Evolutionary conservation across 73 alveolate genomes (phyloP).

Genomic region (Stentor coeruleus): DNA sequence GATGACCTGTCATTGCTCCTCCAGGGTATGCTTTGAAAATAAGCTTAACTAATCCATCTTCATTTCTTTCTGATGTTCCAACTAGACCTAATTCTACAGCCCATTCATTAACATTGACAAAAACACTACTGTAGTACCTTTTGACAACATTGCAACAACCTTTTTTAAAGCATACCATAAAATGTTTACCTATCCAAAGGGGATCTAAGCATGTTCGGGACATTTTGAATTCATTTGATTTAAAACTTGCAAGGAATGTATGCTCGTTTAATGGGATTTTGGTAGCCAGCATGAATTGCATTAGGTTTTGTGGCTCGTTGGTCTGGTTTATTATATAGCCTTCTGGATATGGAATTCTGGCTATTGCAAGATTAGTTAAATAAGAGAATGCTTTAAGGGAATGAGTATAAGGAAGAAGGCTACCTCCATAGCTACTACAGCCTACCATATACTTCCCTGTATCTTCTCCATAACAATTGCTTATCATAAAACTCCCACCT

Average conservation of each 20-base stretch:
- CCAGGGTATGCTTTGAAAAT: conserved; percentile 8
- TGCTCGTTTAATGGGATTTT: conserved; percentile 12
- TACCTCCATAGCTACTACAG: no score
- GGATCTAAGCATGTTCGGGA: not conserved
- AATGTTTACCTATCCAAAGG: conserved; percentile 13
- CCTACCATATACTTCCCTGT: no score
- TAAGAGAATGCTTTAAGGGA: not conserved
- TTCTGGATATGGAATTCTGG: not conserved
- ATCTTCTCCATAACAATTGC: no score
- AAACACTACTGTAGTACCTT: not conserved
- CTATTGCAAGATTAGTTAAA: not conserved
- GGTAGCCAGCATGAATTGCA: no score
- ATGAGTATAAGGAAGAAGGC: no score
- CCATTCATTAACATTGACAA: not conserved
- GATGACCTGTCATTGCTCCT: not conserved
- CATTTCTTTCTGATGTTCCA: not conserved
- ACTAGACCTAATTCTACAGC: not conserved
- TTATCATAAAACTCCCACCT: no score
- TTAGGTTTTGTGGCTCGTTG: no score
- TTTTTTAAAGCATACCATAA: not conserved
- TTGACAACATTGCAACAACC: not conserved
- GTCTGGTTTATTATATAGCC: no score
- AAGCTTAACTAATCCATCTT: not conserved
- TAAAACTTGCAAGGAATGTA: not conserved
- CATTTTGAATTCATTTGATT: not conserved